Conservation (phyloP, 2,329 filamentous ascomycete species). For the Xylaria sp. region DNA sequence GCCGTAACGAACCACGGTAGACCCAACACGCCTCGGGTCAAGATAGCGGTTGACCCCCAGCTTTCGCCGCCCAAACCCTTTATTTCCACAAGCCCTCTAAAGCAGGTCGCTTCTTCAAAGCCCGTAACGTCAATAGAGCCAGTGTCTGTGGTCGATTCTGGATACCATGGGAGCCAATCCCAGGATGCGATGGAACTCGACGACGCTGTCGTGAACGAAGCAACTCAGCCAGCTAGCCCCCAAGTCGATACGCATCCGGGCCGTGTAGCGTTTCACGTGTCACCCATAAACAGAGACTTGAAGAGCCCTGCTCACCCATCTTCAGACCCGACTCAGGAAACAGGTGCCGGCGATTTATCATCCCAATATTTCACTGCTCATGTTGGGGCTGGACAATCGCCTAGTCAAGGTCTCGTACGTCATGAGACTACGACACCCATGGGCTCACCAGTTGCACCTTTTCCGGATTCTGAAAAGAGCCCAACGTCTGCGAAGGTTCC, state of each 20-base stretch:
- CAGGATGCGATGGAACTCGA: constrained; percentile 63
- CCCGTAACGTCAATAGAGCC: constrained; percentile 44
- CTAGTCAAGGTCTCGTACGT: constrained; percentile 35
- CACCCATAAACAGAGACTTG: constrained; percentile 35
- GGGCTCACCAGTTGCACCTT: constrained; percentile 45
- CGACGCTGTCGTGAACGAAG: constrained; percentile 39
- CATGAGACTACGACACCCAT: constrained; percentile 50
- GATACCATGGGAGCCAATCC: constrained; percentile 76
- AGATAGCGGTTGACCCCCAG: constrained; percentile 66
- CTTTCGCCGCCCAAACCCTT: constrained; percentile 49
- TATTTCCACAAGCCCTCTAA: constrained; percentile 52
- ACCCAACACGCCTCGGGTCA: constrained; percentile 67
- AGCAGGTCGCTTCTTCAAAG: constrained; percentile 50
- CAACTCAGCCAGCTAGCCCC: constrained; percentile 43
- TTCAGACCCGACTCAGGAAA: constrained; percentile 40
- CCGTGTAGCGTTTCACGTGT: constrained; percentile 40
- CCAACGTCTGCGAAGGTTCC: constrained; percentile 30
- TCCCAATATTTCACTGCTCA: constrained; percentile 48
- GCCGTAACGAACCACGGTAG: constrained; percentile 60
- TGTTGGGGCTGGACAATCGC: constrained; percentile 35
- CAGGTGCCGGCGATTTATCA: constrained; percentile 39
- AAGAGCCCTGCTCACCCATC: constrained; percentile 41
- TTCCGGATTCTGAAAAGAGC: constrained; percentile 34
- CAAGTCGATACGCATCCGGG: constrained; percentile 37
- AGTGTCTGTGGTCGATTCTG: constrained; percentile 69